Base-by-base conservation (phyloP, 2,329 filamentous ascomycete species). In the Ramularia collo-cygni region DNA sequence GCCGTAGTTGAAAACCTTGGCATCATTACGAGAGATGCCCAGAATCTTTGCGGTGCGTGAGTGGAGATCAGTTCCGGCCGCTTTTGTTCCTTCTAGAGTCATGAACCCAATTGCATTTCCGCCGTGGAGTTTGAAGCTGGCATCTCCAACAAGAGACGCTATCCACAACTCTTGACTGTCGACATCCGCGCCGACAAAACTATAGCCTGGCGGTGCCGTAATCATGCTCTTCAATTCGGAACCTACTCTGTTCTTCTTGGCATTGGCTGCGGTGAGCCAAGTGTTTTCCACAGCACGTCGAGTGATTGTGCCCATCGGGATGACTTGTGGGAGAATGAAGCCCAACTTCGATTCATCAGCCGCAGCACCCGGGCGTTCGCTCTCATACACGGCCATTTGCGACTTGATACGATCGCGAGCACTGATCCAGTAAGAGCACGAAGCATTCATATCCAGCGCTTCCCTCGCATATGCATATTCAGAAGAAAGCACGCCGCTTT, bases 141-240 rank as follows among this genome's bases (percentile, higher is more conserved):
- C 86, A 61, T 98, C 92, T 16, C 92, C 92, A 2, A 98, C 78
- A 1, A 98, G 72, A 62, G 87, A 95, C 3, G 92, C 93, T 55
- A 98, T 98, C 92, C 93, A 98, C 5, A 98, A 74, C 63, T 98
- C 92, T 61, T 98, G 82, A 2, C 89, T 95, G 60, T 98, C 92
- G 4, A 98, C 92, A 64, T 98, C 92, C 4, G 93, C 92, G 18
- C 93, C 92, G 12, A 98, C 92, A 59, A 98, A 95, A 50, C 76
- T 82, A 58, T 96, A 94, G 5, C 90, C 92, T 12, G 83, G 75
- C 0, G 92, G 92, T 10, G 93, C 89, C 57, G 81, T 84, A 51
- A 98, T 81, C 88, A 98, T 96, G 10, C 90, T 86, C 63, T 98
- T 98, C 16, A 98, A 72, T 60, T 98, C 92, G 0, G 92, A 98